Conservation (phyloP, 257 asterid species). For the Lycium ferocissimum region DNA sequence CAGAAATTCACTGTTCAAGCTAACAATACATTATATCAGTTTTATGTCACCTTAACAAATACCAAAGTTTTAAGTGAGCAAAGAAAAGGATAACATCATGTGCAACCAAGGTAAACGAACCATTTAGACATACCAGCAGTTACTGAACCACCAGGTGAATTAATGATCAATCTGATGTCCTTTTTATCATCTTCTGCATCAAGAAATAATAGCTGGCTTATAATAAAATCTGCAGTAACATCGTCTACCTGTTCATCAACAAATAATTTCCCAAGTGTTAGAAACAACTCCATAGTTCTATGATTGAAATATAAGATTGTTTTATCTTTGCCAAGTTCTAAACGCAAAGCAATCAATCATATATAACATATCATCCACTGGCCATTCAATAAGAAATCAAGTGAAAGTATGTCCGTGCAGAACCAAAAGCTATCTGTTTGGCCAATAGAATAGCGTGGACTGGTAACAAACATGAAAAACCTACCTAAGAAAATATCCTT, state of each 20-base stretch:
- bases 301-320: not conserved
- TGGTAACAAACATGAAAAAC: not conserved
- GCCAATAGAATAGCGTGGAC: not conserved
- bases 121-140: slow-evolving; percentile 77
- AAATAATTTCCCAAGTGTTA: slow-evolving; percentile 13
- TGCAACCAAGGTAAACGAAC: not conserved
- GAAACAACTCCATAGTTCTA: not conserved
- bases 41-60: not conserved
- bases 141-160: slow-evolving; percentile 96
- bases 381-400: not conserved
- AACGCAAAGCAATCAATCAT: not conserved
- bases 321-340: not conserved
- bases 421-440: not conserved
- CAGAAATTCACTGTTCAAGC: not conserved
- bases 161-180: slow-evolving; percentile 86
- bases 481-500: not conserved
- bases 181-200: slow-evolving; percentile 81
- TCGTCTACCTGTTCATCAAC: slow-evolving; percentile 76
- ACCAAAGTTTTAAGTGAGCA: not conserved
- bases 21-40: not conserved
- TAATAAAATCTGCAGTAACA: slow-evolving; percentile 77
- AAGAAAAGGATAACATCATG: slow-evolving; percentile 13
- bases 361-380: not conserved
- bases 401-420: not conserved
- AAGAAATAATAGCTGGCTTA: slow-evolving; percentile 83